These are phyloP conservation scores for Penicillium sumatraense DNA, from an alignment of 2,329 filamentous ascomycete species.

Conservation along the genomic window DNA sequence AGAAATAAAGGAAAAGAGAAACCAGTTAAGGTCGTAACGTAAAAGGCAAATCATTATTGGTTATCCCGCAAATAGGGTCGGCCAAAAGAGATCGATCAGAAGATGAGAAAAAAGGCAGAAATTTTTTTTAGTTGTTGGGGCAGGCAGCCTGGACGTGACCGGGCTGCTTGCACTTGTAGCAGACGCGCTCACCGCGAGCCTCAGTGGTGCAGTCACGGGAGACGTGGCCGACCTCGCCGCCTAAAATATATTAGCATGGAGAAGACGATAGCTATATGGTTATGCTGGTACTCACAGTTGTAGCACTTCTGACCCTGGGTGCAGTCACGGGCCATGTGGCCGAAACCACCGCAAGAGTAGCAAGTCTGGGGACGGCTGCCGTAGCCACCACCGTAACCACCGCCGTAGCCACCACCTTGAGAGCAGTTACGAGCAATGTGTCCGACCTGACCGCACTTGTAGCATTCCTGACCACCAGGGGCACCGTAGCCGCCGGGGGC, in stretches of 20 bases:
- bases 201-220: slow-evolving; percentile 96
- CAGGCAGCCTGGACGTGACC: slow-evolving; percentile 94
- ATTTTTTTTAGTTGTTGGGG: slow-evolving; percentile 72
- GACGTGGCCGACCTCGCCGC: slow-evolving; percentile 87
- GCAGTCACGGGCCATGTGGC: slow-evolving; percentile 97
- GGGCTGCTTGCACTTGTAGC: slow-evolving; percentile 91
- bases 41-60: slow-evolving; percentile 16
- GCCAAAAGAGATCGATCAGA: background rate
- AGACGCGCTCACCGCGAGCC: slow-evolving; percentile 88
- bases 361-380: slow-evolving; percentile 76
- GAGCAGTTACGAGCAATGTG: slow-evolving; percentile 81
- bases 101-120: slow-evolving; percentile 25
- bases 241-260: slow-evolving; percentile 38
- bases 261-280: too few relatives aligned
- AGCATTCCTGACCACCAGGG: slow-evolving; percentile 73
- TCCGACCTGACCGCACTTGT: slow-evolving; percentile 96
- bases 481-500: slow-evolving; percentile 52
- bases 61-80: slow-evolving; percentile 3
- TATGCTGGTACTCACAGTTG: slow-evolving; percentile 82
- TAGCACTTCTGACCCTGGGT: slow-evolving; percentile 99
- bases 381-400: slow-evolving; percentile 54
- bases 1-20: background rate
- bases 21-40: too few relatives aligned
- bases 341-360: slow-evolving; percentile 97
- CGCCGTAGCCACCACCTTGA: slow-evolving; percentile 55